Evolutionary conservation across 768 basidiomycete genomes (phyloP).

Genomic region (Saitozyma sp.): DNA sequence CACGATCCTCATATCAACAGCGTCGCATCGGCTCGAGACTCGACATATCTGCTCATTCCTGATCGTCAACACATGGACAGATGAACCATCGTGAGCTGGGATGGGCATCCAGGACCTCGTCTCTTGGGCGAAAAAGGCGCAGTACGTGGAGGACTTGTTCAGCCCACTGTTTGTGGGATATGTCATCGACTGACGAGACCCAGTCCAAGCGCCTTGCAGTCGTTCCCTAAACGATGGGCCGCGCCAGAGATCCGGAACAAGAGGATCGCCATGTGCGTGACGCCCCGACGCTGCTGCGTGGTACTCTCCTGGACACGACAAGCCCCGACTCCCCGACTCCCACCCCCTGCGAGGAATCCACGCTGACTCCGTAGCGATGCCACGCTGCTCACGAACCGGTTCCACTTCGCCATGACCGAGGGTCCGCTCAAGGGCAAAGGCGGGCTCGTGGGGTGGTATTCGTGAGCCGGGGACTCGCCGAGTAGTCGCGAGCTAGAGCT

Average conservation of each 20-base stretch:
- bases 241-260: slow-evolving; percentile 37
- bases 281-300: not conserved
- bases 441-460: slow-evolving; percentile 48
- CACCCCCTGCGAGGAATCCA: not conserved
- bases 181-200: not conserved
- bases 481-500: not conserved
- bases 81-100: not conserved
- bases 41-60: no score
- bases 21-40: no score
- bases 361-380: slow-evolving; percentile 34
- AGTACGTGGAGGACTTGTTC: slow-evolving; percentile 35
- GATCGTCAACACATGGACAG: no score
- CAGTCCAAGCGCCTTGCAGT: slow-evolving; percentile 28
- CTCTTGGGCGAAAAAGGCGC: slow-evolving; percentile 30
- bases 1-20: no score
- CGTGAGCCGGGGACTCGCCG: slow-evolving; percentile 24
- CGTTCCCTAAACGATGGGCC: slow-evolving; percentile 39
- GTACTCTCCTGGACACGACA: no score
- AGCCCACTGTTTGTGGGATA: no score
- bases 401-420: slow-evolving; percentile 42
- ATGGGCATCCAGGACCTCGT: slow-evolving; percentile 46
- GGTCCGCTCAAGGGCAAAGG: slow-evolving; percentile 41
- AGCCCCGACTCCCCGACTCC: slow-evolving; percentile 1
- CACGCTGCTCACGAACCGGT: slow-evolving; percentile 47
- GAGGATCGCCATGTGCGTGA: slow-evolving; percentile 42